Conservation (phyloP, 805 yeast genomes). For the Yamadazyma takamatsuzukensis region DNA sequence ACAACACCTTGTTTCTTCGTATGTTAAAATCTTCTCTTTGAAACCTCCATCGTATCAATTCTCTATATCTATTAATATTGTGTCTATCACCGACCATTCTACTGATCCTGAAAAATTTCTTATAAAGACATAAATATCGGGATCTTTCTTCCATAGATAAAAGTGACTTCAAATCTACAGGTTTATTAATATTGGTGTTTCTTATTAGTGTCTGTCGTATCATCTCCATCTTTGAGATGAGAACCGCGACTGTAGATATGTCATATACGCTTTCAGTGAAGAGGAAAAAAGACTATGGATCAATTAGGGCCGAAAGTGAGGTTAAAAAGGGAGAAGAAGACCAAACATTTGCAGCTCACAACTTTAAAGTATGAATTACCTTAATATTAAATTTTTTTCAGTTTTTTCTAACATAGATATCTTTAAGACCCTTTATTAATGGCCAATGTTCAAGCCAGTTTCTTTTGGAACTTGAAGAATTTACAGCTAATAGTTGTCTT, state of each 20-base stretch:
- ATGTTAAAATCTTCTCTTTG: constrained; percentile 14
- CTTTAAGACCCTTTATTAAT: no score
- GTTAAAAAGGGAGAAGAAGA: no score
- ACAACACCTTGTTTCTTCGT: constrained; percentile 9
- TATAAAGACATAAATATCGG: constrained; percentile 22
- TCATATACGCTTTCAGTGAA: neutral
- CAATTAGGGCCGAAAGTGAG: no score
- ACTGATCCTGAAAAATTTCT: constrained; percentile 29
- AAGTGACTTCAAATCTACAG: neutral
- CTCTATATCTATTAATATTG: constrained; percentile 14
- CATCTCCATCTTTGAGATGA: neutral
- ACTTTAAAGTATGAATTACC: no score
- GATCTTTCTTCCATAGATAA: constrained; percentile 1
- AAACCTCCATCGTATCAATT: constrained; percentile 25
- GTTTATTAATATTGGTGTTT: neutral
- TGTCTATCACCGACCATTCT: constrained; percentile 15
- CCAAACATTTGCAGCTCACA: no score
- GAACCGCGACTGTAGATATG: constrained; percentile 1
- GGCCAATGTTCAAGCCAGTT: no score
- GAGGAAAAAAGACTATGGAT: no score
- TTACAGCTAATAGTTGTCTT: neutral
- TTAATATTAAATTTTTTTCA: no score
- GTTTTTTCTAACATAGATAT: no score
- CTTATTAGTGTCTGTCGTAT: constrained; percentile 1
- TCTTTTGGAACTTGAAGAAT: neutral